A percentile compares a stretch with the other conserved stretches of the same genome.
These are phyloP conservation scores for Puccinia coronata DNA, from an alignment of 1,284 basidiomycete species.

Conservation along the genomic window DNA sequence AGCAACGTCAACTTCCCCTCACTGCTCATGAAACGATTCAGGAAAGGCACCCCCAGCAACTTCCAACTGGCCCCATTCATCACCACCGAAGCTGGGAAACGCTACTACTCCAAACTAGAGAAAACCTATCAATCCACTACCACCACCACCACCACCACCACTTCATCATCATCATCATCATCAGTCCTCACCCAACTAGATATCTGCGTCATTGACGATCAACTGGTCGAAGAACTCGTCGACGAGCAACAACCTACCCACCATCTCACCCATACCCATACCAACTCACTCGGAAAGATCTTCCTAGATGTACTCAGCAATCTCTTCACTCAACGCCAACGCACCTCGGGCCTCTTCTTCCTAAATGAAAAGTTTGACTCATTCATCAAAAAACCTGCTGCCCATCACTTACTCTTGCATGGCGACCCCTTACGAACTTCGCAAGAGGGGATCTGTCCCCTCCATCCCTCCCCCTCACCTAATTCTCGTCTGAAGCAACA, in stretches of 20 bases:
- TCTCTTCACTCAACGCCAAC: background rate
- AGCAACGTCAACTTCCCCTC: slow-evolving; percentile 54
- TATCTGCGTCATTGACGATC: slow-evolving; percentile 48
- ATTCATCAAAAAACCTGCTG: background rate
- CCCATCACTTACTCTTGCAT: slow-evolving; percentile 14
- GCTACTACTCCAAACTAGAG: slow-evolving; percentile 39
- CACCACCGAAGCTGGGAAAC: slow-evolving; percentile 53
- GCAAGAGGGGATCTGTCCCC: background rate
- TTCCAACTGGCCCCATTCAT: slow-evolving; percentile 54
- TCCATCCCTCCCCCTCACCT: background rate
- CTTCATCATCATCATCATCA: background rate
- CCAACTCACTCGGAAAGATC: slow-evolving; percentile 10
- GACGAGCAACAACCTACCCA: slow-evolving; percentile 4
- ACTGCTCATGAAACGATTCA: slow-evolving; percentile 54
- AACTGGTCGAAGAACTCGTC: slow-evolving; percentile 6
- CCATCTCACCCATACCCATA: background rate
- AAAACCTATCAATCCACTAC: background rate
- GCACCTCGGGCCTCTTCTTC: slow-evolving; percentile 26
- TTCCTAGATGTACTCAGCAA: slow-evolving; percentile 28
- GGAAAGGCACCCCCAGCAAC: slow-evolving; percentile 50
- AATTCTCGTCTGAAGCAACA: background rate
- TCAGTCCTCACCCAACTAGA: slow-evolving; percentile 32
- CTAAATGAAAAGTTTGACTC: slow-evolving; percentile 12
- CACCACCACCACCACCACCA: too few species aligned
- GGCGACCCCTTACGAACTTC: slow-evolving; percentile 14